Conservation (phyloP, 1,139 yeast genomes). For the Geotrichum fermentans region DNA sequence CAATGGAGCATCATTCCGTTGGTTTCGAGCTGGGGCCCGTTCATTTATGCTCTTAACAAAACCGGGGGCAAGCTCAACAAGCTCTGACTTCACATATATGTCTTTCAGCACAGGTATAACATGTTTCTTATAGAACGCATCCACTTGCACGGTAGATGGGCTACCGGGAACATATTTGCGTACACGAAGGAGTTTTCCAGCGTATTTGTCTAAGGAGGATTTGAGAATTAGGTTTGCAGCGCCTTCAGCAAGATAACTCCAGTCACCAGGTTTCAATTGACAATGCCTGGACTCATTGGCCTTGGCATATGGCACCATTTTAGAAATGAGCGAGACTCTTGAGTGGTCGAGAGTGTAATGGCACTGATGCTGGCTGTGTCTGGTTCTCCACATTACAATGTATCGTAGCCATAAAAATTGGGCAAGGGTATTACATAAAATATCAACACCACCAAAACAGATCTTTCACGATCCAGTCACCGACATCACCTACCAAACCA, state of each 20-base stretch:
- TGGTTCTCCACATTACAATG: neutral
- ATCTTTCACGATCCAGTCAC: neutral
- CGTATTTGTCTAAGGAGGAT: slow-evolving; percentile 16
- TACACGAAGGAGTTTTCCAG: slow-evolving; percentile 26
- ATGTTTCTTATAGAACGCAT: slow-evolving; percentile 19
- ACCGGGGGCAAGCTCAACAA: slow-evolving; percentile 20
- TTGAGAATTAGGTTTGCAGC: slow-evolving; percentile 29
- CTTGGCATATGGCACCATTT: neutral
- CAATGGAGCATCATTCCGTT: slow-evolving; percentile 13
- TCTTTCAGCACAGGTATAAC: slow-evolving; percentile 22
- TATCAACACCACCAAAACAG: neutral
- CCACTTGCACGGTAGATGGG: slow-evolving; percentile 22
- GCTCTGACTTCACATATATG: slow-evolving; percentile 20
- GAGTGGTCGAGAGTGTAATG: too few relatives aligned
- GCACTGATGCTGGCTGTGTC: too few relatives aligned
- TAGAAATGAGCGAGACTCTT: neutral
- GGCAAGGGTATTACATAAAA: neutral
- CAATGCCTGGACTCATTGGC: neutral
- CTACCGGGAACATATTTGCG: slow-evolving; percentile 24
- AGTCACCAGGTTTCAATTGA: slow-evolving; percentile 18
- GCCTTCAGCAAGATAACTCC: slow-evolving; percentile 31
- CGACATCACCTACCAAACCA: neutral
- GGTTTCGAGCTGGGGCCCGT: slow-evolving; percentile 5
- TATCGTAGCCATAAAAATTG: neutral
- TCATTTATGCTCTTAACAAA: slow-evolving; percentile 12